phyloP scores from a whole-genome alignment of 768 basidiomycete genomes.

The Cystofilobasidium capitatum region DNA sequence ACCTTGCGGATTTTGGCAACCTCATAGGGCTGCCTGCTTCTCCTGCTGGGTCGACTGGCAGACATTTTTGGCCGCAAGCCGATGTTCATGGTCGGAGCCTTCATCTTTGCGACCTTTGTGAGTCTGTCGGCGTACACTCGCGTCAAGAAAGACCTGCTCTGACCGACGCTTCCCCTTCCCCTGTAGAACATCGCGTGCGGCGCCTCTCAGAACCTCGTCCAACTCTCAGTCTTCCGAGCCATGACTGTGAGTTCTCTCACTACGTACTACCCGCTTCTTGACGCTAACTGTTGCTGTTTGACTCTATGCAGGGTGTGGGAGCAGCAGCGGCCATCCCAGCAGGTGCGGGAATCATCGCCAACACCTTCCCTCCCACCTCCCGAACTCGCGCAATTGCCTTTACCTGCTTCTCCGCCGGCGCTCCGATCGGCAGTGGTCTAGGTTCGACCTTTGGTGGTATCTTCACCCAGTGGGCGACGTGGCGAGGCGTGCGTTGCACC shows the following conservation, averaged over 20 bases:
- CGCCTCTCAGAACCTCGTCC: constrained; percentile 52
- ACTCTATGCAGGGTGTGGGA: constrained; percentile 11
- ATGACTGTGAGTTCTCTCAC: constrained; percentile 43
- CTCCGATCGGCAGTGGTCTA: constrained; percentile 65
- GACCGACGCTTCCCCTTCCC: background rate
- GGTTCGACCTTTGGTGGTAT: constrained; percentile 65
- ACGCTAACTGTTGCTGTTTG: background rate
- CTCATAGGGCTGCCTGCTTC: constrained; percentile 67
- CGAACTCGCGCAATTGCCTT: constrained; percentile 59
- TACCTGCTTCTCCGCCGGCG: constrained; percentile 73
- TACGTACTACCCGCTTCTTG: background rate
- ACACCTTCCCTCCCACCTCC: constrained; percentile 57
- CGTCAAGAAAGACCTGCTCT: background rate
- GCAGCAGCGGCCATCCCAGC: constrained; percentile 30
- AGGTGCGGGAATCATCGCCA: constrained; percentile 65
- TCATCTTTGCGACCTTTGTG: constrained; percentile 7
- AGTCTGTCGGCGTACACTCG: background rate
- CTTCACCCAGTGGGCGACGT: constrained; percentile 49
- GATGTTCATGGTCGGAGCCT: constrained; percentile 2
- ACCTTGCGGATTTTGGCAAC: no score
- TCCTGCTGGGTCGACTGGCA: constrained; percentile 67
- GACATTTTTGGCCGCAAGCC: constrained; percentile 41
- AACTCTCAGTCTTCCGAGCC: constrained; percentile 61
- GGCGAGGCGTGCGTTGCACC: background rate
- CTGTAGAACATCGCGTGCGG: constrained; percentile 18